Base-by-base conservation (phyloP, 176 grass and related monocot species). In the Coix lacrymajobi region DNA sequence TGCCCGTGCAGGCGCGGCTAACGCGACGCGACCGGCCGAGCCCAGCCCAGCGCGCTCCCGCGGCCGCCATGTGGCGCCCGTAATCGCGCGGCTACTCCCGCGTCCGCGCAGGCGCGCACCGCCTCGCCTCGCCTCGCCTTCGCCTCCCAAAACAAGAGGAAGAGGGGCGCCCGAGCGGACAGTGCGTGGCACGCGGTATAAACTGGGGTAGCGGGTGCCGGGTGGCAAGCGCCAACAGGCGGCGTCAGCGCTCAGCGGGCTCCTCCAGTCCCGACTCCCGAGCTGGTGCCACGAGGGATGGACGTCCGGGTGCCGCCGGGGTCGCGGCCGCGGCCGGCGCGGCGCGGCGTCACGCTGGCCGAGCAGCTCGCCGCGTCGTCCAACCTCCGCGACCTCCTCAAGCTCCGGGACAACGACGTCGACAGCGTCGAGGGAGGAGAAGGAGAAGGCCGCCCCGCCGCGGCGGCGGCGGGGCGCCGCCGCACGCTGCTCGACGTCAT, bases 281-380 rank as follows among this genome's bases (percentile, higher is more conserved):
- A 12, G 56, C 29, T 49, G 15, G 31, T 69, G 76, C 3, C 19
- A 43, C 6, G 17, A 48, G 70, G 28, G 49, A 90, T 92, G 89
- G 86, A 92, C 36, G 81, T 40, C 65, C 33, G 72, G 80, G 85
- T 30, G 46, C 14, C 25, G 46, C 41, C 39, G 24, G 8, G 16
- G 85, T 65, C 58, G 49, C 4, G 4, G 81, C 69, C 54, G 38
- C 6, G 6, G 68, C 32, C 52, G 82, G 5, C 67, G 26, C 69
- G 84, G 69, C 90, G 85, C 48, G 85, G 88, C 38, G 75, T 97
- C 14, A 92, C 94, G 78, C 92, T 94, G 15, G 89, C 92, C n/a
- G 87, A 97, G 65, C 90, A 94, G 88, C 83, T 97, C 52, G 84
- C 94, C 10, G 83, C 89, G 26, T 92, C 38, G 16, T 89, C 88